Percentiles rank a stretch among this genome's conserved stretches.
phyloP scores from a whole-genome alignment of 768 basidiomycete species.

The Suillus clintonianus region DNA sequence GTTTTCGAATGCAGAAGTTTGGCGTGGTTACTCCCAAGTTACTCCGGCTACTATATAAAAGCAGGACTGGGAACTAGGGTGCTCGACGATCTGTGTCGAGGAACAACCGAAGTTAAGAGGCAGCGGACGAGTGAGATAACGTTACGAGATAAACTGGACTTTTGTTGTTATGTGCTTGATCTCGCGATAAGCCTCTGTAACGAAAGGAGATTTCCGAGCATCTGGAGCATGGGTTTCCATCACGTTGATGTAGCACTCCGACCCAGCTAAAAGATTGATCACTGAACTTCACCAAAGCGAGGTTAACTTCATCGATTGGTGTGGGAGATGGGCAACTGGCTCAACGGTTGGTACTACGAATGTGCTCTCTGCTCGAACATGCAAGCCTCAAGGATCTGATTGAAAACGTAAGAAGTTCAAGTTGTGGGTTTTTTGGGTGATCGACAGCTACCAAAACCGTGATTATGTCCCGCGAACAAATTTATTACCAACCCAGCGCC shows the following conservation, averaged over 20 bases:
- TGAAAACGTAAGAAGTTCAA: background rate
- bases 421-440: background rate
- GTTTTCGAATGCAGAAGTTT: background rate
- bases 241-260: no score
- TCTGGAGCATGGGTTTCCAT: background rate
- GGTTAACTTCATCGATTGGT: background rate
- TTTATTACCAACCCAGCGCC: background rate
- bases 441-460: background rate
- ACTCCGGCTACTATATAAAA: background rate
- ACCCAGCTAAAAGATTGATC: no score
- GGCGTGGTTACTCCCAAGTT: background rate
- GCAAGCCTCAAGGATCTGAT: background rate
- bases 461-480: background rate
- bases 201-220: background rate
- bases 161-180: background rate
- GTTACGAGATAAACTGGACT: background rate
- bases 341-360: background rate
- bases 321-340: background rate
- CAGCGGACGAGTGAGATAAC: background rate
- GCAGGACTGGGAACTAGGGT: background rate
- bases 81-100: background rate
- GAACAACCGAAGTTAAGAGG: background rate
- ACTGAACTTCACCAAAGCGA: background rate
- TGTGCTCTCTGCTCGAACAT: background rate
- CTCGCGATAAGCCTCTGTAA: background rate